These are phyloP conservation scores for Zizania latifolia DNA, from an alignment of 176 grass and related monocot genomes.

Conservation along the genomic window DNA sequence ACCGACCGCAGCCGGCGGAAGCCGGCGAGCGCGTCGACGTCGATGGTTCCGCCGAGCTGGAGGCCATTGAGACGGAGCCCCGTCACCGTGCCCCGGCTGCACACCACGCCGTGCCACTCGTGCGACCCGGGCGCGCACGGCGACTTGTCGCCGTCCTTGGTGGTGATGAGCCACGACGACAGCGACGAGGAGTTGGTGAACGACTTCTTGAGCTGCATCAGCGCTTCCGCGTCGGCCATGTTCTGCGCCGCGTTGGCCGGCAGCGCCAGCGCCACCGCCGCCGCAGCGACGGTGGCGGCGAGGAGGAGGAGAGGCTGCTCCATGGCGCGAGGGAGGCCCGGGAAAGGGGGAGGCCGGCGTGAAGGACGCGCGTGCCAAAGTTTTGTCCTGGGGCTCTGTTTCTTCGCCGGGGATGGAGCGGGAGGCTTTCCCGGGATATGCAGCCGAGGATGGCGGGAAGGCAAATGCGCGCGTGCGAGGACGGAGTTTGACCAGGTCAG, in stretches of 20 bases:
- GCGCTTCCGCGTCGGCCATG: conserved; percentile 42
- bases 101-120: conserved; percentile 69
- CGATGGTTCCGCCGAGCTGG: conserved; percentile 51
- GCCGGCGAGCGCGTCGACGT: conserved; percentile 44
- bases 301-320: conserved; percentile 20
- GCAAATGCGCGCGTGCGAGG: neutral
- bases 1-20: conserved; percentile 60
- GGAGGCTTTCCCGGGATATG: conserved; percentile 18
- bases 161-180: conserved; percentile 54
- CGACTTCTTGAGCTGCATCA: conserved; percentile 65
- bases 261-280: neutral
- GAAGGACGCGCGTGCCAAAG: conserved; percentile 30
- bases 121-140: conserved; percentile 30
- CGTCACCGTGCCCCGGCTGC: conserved; percentile 32
- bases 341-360: conserved; percentile 43
- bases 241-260: neutral
- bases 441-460: conserved; percentile 34
- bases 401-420: conserved; percentile 9
- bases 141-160: conserved; percentile 32
- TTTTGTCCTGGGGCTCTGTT: conserved; percentile 27
- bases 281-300: neutral
- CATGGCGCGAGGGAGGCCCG: conserved; percentile 31
- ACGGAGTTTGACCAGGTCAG: neutral
- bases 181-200: conserved; percentile 65
- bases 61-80: conserved; percentile 55